Evolutionary conservation across 371 early-diverging fungal genomes (phyloP).

Genomic region (Rhizopus microsporus): DNA sequence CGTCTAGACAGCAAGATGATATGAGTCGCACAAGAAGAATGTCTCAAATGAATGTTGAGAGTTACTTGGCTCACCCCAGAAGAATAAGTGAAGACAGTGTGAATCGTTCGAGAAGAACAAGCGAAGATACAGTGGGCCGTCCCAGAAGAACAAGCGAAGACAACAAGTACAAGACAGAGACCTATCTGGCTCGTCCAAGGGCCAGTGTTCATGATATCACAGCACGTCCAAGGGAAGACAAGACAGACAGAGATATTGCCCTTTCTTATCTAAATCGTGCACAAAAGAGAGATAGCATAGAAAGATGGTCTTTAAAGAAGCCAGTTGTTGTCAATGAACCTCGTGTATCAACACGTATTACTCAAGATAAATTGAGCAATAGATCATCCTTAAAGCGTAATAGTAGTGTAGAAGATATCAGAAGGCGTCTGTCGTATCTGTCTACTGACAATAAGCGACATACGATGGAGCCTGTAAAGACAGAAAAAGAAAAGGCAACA

Average conservation of each 20-base stretch:
- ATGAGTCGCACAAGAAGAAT: background rate
- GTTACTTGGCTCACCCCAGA: background rate
- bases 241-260: background rate
- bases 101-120: background rate
- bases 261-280: background rate
- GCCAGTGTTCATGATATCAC: too few species aligned
- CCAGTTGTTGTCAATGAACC: background rate
- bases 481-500: background rate
- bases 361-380: too few species aligned
- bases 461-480: background rate
- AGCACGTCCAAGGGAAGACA: background rate
- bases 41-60: background rate
- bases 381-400: too few species aligned
- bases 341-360: too few species aligned
- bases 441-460: too few species aligned
- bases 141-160: too few species aligned
- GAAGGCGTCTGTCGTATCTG: too few species aligned
- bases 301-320: background rate
- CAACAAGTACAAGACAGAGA: too few species aligned
- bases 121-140: too few species aligned
- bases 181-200: too few species aligned
- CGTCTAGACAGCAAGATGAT: too few species aligned
- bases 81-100: background rate
- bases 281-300: background rate
- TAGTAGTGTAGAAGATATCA: too few species aligned